phyloP scores from a whole-genome alignment of 208 protist species.

The Crithidia acanthocephali region DNA sequence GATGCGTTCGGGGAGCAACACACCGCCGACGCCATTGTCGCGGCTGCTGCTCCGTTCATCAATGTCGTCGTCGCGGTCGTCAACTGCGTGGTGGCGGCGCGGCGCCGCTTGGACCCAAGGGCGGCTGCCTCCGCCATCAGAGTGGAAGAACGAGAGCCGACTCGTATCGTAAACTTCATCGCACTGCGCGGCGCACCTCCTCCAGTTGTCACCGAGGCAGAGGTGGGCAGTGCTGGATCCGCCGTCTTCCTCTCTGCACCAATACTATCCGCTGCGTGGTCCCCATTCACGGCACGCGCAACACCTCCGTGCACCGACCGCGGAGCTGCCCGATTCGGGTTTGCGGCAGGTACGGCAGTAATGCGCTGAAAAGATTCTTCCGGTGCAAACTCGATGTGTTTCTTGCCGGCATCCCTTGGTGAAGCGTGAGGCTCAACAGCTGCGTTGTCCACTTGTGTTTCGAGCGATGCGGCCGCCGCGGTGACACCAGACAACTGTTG shows the following conservation, averaged over 20 bases:
- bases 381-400: slow-evolving; percentile 34
- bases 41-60: background rate
- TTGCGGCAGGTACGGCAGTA: slow-evolving; percentile 29
- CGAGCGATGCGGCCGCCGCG: too few relatives aligned
- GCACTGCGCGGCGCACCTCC: background rate
- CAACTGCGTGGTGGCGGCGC: background rate
- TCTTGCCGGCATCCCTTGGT: background rate
- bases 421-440: background rate
- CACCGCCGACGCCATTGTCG: background rate
- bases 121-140: slow-evolving; percentile 32
- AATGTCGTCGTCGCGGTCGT: background rate
- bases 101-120: slow-evolving; percentile 21
- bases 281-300: background rate
- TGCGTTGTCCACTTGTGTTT: background rate
- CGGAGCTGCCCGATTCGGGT: slow-evolving; percentile 17
- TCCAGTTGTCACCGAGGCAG: background rate
- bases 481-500: too few relatives aligned
- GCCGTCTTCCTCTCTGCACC: background rate
- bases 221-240: too few relatives aligned
- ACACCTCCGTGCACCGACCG: too few relatives aligned
- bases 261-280: background rate
- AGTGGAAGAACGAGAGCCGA: slow-evolving; percentile 29
- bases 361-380: slow-evolving; percentile 16
- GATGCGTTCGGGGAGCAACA: background rate
- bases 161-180: slow-evolving; percentile 21